These are phyloP conservation scores for Cyclanthera cordifolia DNA, from an alignment of 306 rosid genomes.

Conservation along the genomic window DNA sequence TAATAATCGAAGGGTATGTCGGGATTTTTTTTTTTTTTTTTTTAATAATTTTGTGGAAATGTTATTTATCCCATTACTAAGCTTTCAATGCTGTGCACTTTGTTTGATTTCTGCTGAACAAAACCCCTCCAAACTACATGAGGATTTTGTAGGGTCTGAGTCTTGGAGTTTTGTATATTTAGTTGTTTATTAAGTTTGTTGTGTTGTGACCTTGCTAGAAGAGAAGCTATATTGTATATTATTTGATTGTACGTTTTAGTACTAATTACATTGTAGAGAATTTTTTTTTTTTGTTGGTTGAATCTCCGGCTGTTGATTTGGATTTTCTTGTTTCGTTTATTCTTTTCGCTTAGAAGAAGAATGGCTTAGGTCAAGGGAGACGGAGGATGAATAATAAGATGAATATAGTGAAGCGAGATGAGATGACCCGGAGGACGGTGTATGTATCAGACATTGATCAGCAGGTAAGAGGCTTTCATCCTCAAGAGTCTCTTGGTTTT, in stretches of 20 bases:
- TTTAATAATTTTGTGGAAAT: neutral
- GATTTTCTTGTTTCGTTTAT: neutral
- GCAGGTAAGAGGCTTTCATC: constrained; percentile 32
- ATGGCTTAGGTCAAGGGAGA: constrained; percentile 67
- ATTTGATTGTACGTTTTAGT: neutral
- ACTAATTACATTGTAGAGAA: neutral
- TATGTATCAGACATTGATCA: constrained; percentile 98
- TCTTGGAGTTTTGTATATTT: neutral
- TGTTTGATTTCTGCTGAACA: neutral
- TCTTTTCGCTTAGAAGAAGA: constrained; percentile 51
- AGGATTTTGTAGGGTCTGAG: neutral
- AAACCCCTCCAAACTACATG: neutral
- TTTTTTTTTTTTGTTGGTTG: neutral
- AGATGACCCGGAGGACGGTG: constrained; percentile 88
- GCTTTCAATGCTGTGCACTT: neutral
- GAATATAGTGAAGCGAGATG: constrained; percentile 64
- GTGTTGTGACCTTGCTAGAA: neutral
- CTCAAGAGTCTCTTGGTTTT: neutral
- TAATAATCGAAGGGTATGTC: constrained; percentile 20
- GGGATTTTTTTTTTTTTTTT: neutral
- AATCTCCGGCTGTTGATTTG: neutral
- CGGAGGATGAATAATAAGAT: constrained; percentile 52
- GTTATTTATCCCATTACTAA: neutral
- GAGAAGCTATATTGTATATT: neutral
- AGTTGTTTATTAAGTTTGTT: neutral